Evolutionary conservation across 805 yeast genomes (phyloP).

Genomic region (Kuraishia molischiana): DNA sequence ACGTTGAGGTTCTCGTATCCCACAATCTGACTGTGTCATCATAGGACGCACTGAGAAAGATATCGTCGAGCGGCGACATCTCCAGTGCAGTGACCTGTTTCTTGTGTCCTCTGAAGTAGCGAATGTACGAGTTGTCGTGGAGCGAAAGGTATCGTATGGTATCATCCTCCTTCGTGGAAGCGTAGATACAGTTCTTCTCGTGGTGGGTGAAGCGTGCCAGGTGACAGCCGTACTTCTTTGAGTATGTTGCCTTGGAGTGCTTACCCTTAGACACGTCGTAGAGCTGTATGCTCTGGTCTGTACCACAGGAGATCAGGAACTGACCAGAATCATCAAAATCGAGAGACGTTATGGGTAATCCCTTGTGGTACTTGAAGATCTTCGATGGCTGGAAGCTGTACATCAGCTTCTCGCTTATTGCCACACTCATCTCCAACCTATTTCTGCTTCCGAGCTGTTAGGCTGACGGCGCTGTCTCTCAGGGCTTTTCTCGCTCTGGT

Average conservation of each 20-base stretch:
- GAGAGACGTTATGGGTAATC: conserved; percentile 53
- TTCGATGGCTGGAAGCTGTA: conserved; percentile 24
- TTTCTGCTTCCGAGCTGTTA: too few relatives aligned
- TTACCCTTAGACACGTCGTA: conserved; percentile 69
- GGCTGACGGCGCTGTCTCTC: too few relatives aligned
- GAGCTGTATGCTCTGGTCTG: conserved; percentile 74
- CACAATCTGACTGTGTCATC: conserved; percentile 81
- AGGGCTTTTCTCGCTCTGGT: too few relatives aligned
- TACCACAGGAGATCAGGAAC: conserved; percentile 63
- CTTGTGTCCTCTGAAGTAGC: conserved; percentile 85
- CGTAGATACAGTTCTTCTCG: conserved; percentile 64
- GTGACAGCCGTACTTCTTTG: conserved; percentile 90
- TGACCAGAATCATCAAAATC: conserved; percentile 84
- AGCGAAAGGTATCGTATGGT: conserved; percentile 68
- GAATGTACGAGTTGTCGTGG: conserved; percentile 65
- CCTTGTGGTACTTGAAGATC: conserved; percentile 29
- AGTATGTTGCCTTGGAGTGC: conserved; percentile 56
- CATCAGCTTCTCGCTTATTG: conserved; percentile 8
- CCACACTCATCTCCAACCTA: conserved; percentile 4
- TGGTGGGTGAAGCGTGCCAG: conserved; percentile 76
- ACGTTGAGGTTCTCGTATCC: conserved; percentile 67
- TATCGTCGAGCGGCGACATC: conserved; percentile 60
- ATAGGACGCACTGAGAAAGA: conserved; percentile 54
- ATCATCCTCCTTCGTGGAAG: conserved; percentile 74
- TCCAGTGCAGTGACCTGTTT: conserved; percentile 65